Conservation (phyloP, 2,329 filamentous ascomycete species). For the Polychaeton citri region DNA sequence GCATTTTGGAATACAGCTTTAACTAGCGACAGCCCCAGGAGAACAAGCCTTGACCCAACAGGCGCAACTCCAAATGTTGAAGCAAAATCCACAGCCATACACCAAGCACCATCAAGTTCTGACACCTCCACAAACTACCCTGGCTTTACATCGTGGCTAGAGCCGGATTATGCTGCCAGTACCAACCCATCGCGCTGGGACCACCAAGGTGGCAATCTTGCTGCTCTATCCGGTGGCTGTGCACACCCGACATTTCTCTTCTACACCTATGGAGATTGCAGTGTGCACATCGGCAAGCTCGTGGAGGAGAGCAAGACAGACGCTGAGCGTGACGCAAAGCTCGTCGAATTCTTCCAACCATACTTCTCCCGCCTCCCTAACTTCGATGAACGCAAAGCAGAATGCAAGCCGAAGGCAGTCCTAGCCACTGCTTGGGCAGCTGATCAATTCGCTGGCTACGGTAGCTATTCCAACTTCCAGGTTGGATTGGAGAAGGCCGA, state of each 20-base stretch:
- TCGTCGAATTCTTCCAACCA: slow-evolving; percentile 58
- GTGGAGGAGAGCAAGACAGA: slow-evolving; percentile 20
- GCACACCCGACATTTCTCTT: slow-evolving; percentile 76
- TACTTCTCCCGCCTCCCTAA: slow-evolving; percentile 65
- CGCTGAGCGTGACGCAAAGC: slow-evolving; percentile 37
- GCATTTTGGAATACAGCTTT: slow-evolving; percentile 54
- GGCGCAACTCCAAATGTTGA: slow-evolving; percentile 22
- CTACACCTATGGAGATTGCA: slow-evolving; percentile 58
- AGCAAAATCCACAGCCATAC: slow-evolving; percentile 23
- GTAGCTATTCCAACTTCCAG: slow-evolving; percentile 79
- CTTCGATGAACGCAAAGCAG: slow-evolving; percentile 40
- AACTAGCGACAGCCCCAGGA: neutral
- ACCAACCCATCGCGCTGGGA: slow-evolving; percentile 52
- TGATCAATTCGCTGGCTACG: slow-evolving; percentile 67
- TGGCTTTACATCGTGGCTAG: slow-evolving; percentile 64
- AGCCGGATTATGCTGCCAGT: slow-evolving; percentile 51
- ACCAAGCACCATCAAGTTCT: slow-evolving; percentile 12
- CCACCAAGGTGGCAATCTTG: slow-evolving; percentile 56
- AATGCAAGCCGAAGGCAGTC: slow-evolving; percentile 50
- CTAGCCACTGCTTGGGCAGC: slow-evolving; percentile 65
- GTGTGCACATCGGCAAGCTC: slow-evolving; percentile 36
- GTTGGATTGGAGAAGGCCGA: slow-evolving; percentile 58
- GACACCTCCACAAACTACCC: slow-evolving; percentile 32
- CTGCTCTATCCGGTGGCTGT: slow-evolving; percentile 43
- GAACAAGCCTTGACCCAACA: slow-evolving; percentile 2